Base-by-base conservation (phyloP, 176 grass and related monocot species). In the Lolium multiflorum region DNA sequence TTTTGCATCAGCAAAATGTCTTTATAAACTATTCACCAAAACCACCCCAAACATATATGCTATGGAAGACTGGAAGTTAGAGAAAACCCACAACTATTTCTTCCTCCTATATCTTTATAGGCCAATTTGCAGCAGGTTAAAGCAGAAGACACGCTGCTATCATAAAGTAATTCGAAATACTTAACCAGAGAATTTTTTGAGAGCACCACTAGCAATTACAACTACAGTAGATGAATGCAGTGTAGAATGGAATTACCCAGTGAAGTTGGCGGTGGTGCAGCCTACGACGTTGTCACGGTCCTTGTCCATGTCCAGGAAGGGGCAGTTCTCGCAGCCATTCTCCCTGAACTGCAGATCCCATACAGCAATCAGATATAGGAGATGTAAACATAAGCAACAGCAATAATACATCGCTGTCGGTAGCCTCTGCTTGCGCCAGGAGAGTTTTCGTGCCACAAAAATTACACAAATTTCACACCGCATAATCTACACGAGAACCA, bases 181-280 rank as follows among this genome's bases (percentile, higher is more conserved):
- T 1, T 9, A 20, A 14, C 9, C 46, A 47, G 46, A 47, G 6
- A 47, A 47, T 3, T 7, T 43, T 43, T 43, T 7, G 97, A 47
- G 51, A 48, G 16, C 17, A 39, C 1, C 15, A 39, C 14, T 22
- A 47, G 63, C 78, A 4, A 66, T 9, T 18, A 26, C 13, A 78
- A 67, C 14, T n/a, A 72, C 4, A 28, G 1, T 35, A 35, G 2
- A 64, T 55, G n/a, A 20, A 0, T 2, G 10, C 24, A 38, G 71
- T 15, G 74, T 1, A 21, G 48, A 12, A 39, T 66, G 46, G 62
- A 79, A 44, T 81, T 82, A 98, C 97, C 92, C 90, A 31, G 92
- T 99, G 84, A 99, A 99, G 78, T 96, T 99, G 22, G 94, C 94
- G 3, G 92, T 99, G 79, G 97, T 99, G 87, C 97, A 99, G 76